Evolutionary conservation across 1,284 basidiomycete genomes (phyloP).

Genomic region (Irpex sp.): DNA sequence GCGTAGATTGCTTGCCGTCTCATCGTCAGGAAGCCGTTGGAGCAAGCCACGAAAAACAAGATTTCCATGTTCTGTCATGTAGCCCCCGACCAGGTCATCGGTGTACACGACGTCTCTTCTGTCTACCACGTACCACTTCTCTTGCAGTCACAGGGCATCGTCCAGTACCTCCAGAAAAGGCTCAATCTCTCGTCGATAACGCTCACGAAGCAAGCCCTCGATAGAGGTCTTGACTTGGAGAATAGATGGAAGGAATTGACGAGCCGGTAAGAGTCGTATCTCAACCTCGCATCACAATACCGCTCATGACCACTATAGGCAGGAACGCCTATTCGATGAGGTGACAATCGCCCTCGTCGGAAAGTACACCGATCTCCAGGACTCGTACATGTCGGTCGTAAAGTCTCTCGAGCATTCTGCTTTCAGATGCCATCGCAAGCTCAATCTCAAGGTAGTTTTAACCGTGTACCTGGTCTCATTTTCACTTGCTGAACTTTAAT

Average conservation of each 20-base stretch:
- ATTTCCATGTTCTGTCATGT: slow-evolving; percentile 99
- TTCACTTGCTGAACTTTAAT: slow-evolving; percentile 11
- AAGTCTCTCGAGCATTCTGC: slow-evolving; percentile 98
- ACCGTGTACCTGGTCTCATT: neutral
- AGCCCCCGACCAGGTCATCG: slow-evolving; percentile 88
- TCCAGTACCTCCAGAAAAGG: slow-evolving; percentile 81
- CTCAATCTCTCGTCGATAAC: slow-evolving; percentile 68
- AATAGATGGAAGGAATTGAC: slow-evolving; percentile 85
- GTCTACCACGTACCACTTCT: slow-evolving; percentile 98
- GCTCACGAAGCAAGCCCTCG: slow-evolving; percentile 54
- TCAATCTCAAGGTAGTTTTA: slow-evolving; percentile 69
- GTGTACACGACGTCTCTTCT: slow-evolving; percentile 94
- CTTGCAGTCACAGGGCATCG: slow-evolving; percentile 88
- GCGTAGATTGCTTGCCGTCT: slow-evolving; percentile 88
- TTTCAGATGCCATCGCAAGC: slow-evolving; percentile 84
- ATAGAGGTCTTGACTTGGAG: slow-evolving; percentile 65
- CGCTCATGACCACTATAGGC: slow-evolving; percentile 40
- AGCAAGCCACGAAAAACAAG: slow-evolving; percentile 87
- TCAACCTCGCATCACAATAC: neutral
- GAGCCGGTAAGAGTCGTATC: slow-evolving; percentile 46
- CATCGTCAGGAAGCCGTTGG: slow-evolving; percentile 68
- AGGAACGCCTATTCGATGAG: slow-evolving; percentile 90
- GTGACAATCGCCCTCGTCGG: slow-evolving; percentile 94
- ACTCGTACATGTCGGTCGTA: slow-evolving; percentile 98
- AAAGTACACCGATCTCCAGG: slow-evolving; percentile 96